phyloP scores from a whole-genome alignment of 2,329 filamentous ascomycete genomes.

The Sordariomycetes sp. region DNA sequence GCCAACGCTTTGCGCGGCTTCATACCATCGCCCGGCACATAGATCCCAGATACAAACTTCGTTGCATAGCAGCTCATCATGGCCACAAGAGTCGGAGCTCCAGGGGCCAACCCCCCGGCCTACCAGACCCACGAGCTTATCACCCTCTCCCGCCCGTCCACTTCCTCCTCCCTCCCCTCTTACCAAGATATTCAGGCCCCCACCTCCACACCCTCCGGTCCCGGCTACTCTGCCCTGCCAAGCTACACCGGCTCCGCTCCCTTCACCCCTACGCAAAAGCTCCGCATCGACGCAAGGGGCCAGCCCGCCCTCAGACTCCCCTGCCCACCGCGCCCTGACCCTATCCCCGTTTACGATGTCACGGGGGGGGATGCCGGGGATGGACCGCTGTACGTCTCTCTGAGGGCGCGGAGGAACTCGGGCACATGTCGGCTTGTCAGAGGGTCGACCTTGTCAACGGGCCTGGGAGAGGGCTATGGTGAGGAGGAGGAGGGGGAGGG shows the following conservation, averaged over 20 bases:
- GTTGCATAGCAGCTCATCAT: not conserved
- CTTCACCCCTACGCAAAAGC: conserved; percentile 27
- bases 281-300: conserved; percentile 35
- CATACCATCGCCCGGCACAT: not conserved
- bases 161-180: conserved; percentile 13
- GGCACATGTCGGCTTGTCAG: conserved; percentile 33
- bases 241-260: conserved; percentile 1
- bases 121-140: not conserved
- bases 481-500: conserved; percentile 12
- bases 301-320: conserved; percentile 28
- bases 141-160: conserved; percentile 3
- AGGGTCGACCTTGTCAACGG: conserved; percentile 8
- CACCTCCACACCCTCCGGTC: not conserved
- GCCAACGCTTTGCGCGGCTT: not conserved
- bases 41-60: too few relatives aligned
- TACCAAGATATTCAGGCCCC: conserved; percentile 12
- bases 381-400: conserved; percentile 33
- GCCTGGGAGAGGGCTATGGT: conserved; percentile 8
- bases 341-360: conserved; percentile 28
- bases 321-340: conserved; percentile 18
- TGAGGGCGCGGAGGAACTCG: conserved; percentile 30
- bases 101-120: not conserved
- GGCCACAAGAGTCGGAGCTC: not conserved
- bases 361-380: conserved; percentile 18
- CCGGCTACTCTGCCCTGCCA: not conserved